These are phyloP conservation scores for Vaccinium macrocarpon DNA, from an alignment of 148 eudicot species.

Conservation along the genomic window DNA sequence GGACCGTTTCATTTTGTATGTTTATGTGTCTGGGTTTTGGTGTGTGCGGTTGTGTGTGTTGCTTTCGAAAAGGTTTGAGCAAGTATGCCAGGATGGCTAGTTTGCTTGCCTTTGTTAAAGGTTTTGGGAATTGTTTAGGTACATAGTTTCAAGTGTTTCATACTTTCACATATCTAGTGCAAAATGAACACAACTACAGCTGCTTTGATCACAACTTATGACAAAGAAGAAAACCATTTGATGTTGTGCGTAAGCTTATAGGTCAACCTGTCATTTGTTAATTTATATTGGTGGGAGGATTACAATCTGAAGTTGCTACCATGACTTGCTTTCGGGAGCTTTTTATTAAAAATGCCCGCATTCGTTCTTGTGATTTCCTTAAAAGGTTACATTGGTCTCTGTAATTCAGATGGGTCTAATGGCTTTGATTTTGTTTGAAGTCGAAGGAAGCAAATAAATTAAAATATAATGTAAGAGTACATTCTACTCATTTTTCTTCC, in stretches of 20 bases:
- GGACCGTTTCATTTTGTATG: neutral
- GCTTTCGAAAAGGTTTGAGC: neutral
- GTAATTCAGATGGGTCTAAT: neutral
- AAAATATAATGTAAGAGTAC: neutral
- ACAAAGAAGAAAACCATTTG: neutral
- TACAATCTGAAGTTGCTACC: neutral
- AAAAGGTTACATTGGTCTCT: neutral
- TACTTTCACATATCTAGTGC: neutral
- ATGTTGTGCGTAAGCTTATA: neutral
- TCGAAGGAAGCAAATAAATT: neutral
- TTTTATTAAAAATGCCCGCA: neutral
- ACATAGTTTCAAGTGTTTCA: neutral
- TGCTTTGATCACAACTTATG: neutral
- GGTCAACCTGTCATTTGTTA: neutral
- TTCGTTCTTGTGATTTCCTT: neutral
- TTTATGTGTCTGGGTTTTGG: neutral
- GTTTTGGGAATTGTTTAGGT: neutral
- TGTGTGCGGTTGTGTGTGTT: neutral
- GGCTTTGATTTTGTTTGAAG: neutral
- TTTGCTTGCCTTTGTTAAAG: conserved; percentile 5
- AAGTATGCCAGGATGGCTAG: conserved; percentile 7
- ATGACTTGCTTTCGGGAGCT: neutral
- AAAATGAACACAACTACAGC: neutral
- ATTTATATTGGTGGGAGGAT: neutral
- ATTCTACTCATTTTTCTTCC: neutral